phyloP scores from a whole-genome alignment of 345 rosid species.

The Salix caprea region DNA sequence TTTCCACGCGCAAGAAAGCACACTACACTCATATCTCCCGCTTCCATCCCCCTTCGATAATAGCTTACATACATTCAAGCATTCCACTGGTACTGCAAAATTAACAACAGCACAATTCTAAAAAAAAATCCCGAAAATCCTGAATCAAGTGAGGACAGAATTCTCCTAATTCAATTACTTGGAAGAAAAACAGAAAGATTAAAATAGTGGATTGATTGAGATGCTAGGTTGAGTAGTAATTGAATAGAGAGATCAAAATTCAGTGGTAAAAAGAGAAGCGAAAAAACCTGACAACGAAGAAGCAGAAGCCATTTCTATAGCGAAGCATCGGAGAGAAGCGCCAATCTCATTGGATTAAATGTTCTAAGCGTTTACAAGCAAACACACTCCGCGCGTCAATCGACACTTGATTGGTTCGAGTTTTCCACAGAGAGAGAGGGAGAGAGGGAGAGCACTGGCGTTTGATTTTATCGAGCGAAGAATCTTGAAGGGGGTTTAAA shows the following conservation, averaged over 20 bases:
- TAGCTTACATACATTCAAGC: constrained; percentile 65
- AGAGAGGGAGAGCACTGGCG: too few species aligned
- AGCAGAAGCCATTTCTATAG: constrained; percentile 68
- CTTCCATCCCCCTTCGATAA: constrained; percentile 65
- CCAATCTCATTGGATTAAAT: constrained; percentile 44
- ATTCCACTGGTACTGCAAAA: constrained; percentile 73
- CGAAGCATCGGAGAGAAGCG: constrained; percentile 39
- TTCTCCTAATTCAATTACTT: too few species aligned
- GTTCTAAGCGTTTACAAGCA: constrained; percentile 18
- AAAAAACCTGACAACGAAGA: constrained; percentile 69
- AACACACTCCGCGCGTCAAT: neutral
- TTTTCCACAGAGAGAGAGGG: neutral
- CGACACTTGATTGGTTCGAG: neutral
- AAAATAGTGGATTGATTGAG: too few species aligned
- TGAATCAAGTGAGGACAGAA: too few species aligned
- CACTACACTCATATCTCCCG: constrained; percentile 65
- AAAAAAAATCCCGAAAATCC: too few species aligned
- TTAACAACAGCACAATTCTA: constrained; percentile 8
- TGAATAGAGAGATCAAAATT: neutral
- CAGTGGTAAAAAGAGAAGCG: neutral
- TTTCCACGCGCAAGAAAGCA: constrained; percentile 84
- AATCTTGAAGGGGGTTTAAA: neutral
- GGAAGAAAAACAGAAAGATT: too few species aligned
- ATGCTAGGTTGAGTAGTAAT: too few species aligned
- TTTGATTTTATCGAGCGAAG: too few species aligned